phyloP scores from a whole-genome alignment of 139 green algal genomes.

The Coelastrella sp. region DNA sequence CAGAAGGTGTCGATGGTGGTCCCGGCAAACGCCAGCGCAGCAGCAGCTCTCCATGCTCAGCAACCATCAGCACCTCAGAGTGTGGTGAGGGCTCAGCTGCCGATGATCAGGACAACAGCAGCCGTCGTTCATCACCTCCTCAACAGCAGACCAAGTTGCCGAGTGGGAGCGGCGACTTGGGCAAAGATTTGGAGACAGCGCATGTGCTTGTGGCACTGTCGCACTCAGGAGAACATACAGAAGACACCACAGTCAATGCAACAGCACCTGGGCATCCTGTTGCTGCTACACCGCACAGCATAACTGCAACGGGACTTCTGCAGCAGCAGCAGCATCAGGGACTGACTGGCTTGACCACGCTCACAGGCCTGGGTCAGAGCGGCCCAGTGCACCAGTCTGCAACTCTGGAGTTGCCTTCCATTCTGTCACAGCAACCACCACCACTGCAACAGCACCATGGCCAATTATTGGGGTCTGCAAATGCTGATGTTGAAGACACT shows the following conservation, averaged over 20 bases:
- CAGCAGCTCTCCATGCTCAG: background rate
- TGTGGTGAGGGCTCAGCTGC: no score
- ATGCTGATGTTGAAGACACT: background rate
- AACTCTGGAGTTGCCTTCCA: no score
- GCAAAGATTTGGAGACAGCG: no score
- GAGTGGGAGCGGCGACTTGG: no score
- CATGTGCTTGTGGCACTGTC: no score
- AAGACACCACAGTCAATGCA: background rate
- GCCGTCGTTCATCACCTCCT: no score
- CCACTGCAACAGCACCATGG: conserved; percentile 17
- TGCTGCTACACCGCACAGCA: no score
- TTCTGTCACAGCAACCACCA: background rate
- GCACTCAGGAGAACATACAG: background rate
- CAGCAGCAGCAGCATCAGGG: background rate
- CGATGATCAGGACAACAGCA: conserved; percentile 16
- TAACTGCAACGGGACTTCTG: no score
- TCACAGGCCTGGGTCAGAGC: background rate
- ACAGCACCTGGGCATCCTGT: no score
- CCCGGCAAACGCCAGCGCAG: background rate
- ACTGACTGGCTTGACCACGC: background rate
- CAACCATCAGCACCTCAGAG: background rate
- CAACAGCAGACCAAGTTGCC: no score
- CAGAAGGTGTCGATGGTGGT: background rate
- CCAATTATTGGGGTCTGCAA: background rate
- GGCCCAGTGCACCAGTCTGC: background rate